Evolutionary conservation across 257 asterid species (phyloP).

Genomic region (Misopates orontium): DNA sequence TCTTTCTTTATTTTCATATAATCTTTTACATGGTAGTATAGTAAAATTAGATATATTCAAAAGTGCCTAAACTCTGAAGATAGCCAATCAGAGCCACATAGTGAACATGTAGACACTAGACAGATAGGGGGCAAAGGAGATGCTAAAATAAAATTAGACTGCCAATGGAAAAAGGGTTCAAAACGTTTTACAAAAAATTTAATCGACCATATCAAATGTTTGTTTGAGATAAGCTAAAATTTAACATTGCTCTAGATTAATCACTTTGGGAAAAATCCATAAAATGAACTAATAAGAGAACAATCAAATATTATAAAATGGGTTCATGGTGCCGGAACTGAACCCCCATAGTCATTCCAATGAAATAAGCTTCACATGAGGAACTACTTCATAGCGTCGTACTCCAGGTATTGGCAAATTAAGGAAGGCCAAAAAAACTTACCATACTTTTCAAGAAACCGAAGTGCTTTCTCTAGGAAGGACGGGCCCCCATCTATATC

Average conservation of each 20-base stretch:
- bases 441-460: constrained; percentile 88
- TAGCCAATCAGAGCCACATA: neutral
- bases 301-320: constrained; percentile 11
- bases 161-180: constrained; percentile 4
- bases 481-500: constrained; percentile 99
- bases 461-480: constrained; percentile 89
- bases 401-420: constrained; percentile 15
- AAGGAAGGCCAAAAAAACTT: constrained; percentile 57
- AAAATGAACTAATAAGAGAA: neutral
- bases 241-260: constrained; percentile 8
- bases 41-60: neutral
- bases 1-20: too few relatives aligned
- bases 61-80: neutral
- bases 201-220: constrained; percentile 6
- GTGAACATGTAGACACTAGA: neutral
- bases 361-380: too few relatives aligned
- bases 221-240: constrained; percentile 1
- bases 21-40: neutral
- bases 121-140: constrained; percentile 10
- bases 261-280: constrained; percentile 6
- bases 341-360: constrained; percentile 20
- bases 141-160: neutral
- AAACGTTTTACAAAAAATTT: neutral
- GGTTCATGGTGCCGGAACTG: neutral
- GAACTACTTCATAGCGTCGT: neutral